Percentiles rank a stretch among this genome's conserved stretches.
Conservation (phyloP, 75 land plant species). For the Picea glauca region DNA sequence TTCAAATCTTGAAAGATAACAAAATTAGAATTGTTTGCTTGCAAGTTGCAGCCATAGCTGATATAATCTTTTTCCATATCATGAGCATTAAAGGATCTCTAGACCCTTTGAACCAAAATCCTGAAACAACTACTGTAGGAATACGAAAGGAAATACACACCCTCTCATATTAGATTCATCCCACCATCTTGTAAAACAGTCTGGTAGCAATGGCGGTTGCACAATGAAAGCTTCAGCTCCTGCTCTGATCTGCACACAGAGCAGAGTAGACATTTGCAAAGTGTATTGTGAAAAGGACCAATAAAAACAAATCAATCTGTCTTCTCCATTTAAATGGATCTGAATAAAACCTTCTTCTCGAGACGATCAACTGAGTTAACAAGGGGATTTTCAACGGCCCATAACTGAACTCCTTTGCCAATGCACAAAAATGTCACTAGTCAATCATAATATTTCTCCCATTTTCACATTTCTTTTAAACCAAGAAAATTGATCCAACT, state of each 20-base stretch:
- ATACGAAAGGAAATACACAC: slow-evolving; percentile 8
- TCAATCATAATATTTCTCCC: slow-evolving; percentile 5
- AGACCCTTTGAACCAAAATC: neutral
- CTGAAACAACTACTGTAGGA: neutral
- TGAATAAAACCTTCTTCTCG: slow-evolving; percentile 23
- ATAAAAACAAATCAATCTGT: neutral
- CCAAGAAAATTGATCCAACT: neutral
- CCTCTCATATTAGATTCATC: slow-evolving; percentile 23
- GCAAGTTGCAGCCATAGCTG: too few relatives aligned
- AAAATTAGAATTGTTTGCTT: neutral
- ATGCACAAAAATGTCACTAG: slow-evolving; percentile 14
- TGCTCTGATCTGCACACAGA: slow-evolving; percentile 18
- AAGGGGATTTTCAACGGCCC: slow-evolving; percentile 37
- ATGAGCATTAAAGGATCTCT: neutral
- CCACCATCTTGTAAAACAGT: slow-evolving; percentile 26
- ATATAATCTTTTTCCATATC: neutral
- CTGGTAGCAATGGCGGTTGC: slow-evolving; percentile 33
- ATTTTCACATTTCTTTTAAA: neutral
- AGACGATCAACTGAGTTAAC: slow-evolving; percentile 27
- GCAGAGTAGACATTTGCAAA: neutral
- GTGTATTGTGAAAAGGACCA: neutral
- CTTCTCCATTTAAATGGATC: neutral
- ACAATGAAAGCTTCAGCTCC: slow-evolving; percentile 31
- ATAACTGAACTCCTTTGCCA: slow-evolving; percentile 30
- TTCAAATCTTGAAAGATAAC: neutral